Evolutionary conservation across 306 rosid species (phyloP), one percentile per base, ranked within the genome.

Genomic region (Gillenia trifoliata): DNA sequence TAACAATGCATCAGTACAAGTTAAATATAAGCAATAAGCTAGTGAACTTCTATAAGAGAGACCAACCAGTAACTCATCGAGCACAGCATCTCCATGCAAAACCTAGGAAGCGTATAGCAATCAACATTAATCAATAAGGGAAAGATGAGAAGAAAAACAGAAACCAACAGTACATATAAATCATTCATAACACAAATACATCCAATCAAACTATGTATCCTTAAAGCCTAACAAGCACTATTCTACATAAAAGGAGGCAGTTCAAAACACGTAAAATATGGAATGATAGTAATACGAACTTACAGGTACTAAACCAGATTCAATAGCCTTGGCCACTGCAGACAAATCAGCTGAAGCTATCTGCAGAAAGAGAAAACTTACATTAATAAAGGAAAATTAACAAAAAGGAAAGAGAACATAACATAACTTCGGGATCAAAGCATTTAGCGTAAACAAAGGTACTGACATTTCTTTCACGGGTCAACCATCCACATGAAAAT

Each of bases 41-140:
- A 56, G 76, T 73, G 72, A 23, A 33, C n/a, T 76, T 72, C 38
- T 26, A 50, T 36, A 38, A 64, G 40, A 68, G 72, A 70, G 87
- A 70, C 71, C 74, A 69, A 93, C 97, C 97, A 70, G 92, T 70
- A 79, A 81, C 55, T 83, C 83, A 82, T 93, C 98, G 38, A 91
- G 83, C 66, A 91, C 96, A 25, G 98, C 98, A 91, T 93, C 98
- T 72, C 94, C 98, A 80, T 93, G 98, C 81, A 91, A 73, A 81
- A 93, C 98, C 98, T 88, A 72, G 66, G 56, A 64, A 79, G 59
- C 74, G 78, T 60, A 73, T 52, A 20, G 71, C 13, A 73, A 45
- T 5, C 7, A 76, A 55, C 67, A 36, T 56, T 49, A 56, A 57
- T 52, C n/a, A 25, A 41, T 60, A 7, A 9, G 3, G 8, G 29